Conservation (phyloP, 768 basidiomycete genomes). For the Collybiopsis luxurians region DNA sequence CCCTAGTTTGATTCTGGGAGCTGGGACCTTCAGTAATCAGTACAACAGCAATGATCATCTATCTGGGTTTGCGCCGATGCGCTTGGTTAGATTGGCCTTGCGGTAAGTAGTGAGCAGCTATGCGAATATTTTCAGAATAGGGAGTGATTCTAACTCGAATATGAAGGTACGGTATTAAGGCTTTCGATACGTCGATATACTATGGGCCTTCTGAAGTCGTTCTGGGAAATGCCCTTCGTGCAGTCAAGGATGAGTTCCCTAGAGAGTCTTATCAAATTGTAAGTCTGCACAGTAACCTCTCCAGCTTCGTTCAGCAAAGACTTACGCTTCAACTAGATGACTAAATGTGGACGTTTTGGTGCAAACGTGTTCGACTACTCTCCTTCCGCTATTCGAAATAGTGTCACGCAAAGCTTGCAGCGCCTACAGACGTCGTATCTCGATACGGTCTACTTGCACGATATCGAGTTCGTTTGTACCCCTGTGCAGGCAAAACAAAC, state of each 20-base stretch:
- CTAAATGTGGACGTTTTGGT: conserved; percentile 84
- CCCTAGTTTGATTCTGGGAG: conserved; percentile 64
- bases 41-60: conserved; percentile 67
- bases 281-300: conserved; percentile 18
- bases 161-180: conserved; percentile 73
- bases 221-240: conserved; percentile 61
- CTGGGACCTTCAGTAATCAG: conserved; percentile 62
- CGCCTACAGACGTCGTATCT: conserved; percentile 76
- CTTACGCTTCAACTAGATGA: conserved; percentile 49
- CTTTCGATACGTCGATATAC: conserved; percentile 81
- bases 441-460: conserved; percentile 81
- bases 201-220: conserved; percentile 82
- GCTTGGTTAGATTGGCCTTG: conserved; percentile 71
- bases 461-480: conserved; percentile 75
- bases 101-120: too few relatives aligned
- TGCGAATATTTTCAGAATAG: too few relatives aligned
- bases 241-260: conserved; percentile 67
- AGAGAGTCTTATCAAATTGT: conserved; percentile 77
- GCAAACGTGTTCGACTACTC: conserved; percentile 69
- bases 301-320: background rate
- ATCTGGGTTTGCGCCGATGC: conserved; percentile 52
- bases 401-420: conserved; percentile 62
- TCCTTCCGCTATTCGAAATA: conserved; percentile 59
- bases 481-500: conserved; percentile 43
- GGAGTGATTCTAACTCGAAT: background rate